Evolutionary conservation across 805 yeast genomes (phyloP), one percentile per base, ranked within the genome.

Genomic region (Pichia nakasei): DNA sequence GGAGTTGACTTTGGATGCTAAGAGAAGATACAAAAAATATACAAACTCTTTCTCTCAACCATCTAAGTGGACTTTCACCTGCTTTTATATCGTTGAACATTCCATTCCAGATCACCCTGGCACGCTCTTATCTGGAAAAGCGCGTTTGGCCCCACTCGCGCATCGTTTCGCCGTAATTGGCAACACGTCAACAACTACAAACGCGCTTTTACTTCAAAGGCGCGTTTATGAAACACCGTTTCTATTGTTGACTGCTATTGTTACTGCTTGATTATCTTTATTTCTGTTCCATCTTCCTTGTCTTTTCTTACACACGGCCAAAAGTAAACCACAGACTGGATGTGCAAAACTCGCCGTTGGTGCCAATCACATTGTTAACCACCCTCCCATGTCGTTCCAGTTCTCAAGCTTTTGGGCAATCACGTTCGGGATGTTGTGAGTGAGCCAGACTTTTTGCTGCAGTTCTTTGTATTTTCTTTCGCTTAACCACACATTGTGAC

Each of bases 351-450:
- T 9, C 9, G 6, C 9, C 26, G 9, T 11, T 24, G 12, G 32
- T 29, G n/a, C 11, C 19, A 17, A 15, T 29, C 32, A 86, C 48
- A 84, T 65, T 2, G 93, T 85, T 53, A 84, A 93, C 98, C 98
- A 91, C 0, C 98, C 98, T 9, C 98, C 98, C 33, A 82, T 76
- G 60, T 91, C 97, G 29, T 82, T 63, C 8, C 74, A 75, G 34
- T 82, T 78, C 53, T 91, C 97, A 15, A 91, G 70, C 51, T 80
- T 79, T 49, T 97, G 70, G 1, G 87, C 88, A 29, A 89, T 80
- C 37, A 72, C 69, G 52, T 85, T 86, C 4, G 86, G 82, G 3
- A 86, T 68, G 56, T 84, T 85, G 56, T 87, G 89, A 44, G 76
- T 81, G 18, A 89, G 67, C 89, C 97, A 83, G 36, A 86, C 66